These are phyloP conservation scores for Monilinia aucupariae DNA, from an alignment of 2,329 filamentous ascomycete species.

Conservation along the genomic window DNA sequence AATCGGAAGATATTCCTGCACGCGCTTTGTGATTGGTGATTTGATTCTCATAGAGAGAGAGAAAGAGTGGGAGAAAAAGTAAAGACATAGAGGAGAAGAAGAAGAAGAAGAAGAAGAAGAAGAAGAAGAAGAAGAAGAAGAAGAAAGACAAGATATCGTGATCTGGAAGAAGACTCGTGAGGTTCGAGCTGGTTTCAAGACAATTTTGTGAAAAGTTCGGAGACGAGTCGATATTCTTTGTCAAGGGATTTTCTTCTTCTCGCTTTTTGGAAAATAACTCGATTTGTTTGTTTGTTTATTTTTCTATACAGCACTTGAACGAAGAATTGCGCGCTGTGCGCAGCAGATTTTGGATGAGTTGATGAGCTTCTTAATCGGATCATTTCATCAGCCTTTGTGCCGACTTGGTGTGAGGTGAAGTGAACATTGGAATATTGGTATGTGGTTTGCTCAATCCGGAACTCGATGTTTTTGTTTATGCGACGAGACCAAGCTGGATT, in stretches of 20 bases:
- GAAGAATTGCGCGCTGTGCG: slow-evolving; percentile 12
- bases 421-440: slow-evolving; percentile 5
- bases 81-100: background rate
- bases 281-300: background rate
- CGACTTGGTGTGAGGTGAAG: slow-evolving; percentile 9
- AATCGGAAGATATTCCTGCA: background rate
- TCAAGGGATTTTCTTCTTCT: background rate
- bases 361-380: slow-evolving; percentile 10
- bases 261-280: background rate
- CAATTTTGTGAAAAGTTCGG: slow-evolving; percentile 15
- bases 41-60: background rate
- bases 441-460: slow-evolving; percentile 5
- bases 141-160: background rate
- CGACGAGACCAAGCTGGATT: background rate
- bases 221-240: background rate
- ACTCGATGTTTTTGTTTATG: slow-evolving; percentile 1
- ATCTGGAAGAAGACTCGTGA: background rate
- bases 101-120: background rate
- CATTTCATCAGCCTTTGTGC: slow-evolving; percentile 8
- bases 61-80: background rate
- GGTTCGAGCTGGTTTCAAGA: background rate
- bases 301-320: background rate
- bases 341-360: slow-evolving; percentile 3
- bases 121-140: background rate
- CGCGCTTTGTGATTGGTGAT: background rate